A percentile compares a stretch with the other conserved stretches of the same genome.
These are phyloP conservation scores for Saturnispora quitensis DNA, from an alignment of 805 yeast genomes.

Conservation along the genomic window DNA sequence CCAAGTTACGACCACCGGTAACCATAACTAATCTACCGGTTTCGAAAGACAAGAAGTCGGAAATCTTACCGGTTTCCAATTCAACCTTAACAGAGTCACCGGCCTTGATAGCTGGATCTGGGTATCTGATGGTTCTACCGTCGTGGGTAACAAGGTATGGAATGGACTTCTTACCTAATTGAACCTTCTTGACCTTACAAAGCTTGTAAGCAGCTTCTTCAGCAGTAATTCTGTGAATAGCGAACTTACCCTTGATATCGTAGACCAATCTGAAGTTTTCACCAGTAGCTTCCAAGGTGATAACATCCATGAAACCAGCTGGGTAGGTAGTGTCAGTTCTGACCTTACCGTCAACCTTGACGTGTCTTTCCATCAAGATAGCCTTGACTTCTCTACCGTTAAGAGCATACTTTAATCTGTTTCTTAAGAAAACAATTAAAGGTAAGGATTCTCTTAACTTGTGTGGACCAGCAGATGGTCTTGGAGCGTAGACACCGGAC, in stretches of 20 bases:
- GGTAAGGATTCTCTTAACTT: slow-evolving; percentile 98
- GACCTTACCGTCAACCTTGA: slow-evolving; percentile 97
- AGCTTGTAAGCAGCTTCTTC: slow-evolving; percentile 98
- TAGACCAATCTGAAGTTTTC: slow-evolving; percentile 98
- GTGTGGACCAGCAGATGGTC: slow-evolving; percentile 99
- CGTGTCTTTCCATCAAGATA: slow-evolving; percentile 96
- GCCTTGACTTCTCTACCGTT: slow-evolving; percentile 99
- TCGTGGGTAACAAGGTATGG: slow-evolving; percentile 99
- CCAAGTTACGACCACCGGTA: slow-evolving; percentile 98
- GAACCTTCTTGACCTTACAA: slow-evolving; percentile 96
- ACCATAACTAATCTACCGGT: slow-evolving; percentile 87
- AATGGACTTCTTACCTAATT: slow-evolving; percentile 96
- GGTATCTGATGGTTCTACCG: slow-evolving; percentile 99
- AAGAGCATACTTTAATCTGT: slow-evolving; percentile 97
- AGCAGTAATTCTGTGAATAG: slow-evolving; percentile 98
- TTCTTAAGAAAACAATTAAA: slow-evolving; percentile 91
- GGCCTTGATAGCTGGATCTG: slow-evolving; percentile 93
- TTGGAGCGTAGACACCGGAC: slow-evolving; percentile 99
- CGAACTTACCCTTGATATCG: slow-evolving; percentile 98
- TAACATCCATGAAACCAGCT: slow-evolving; percentile 99
- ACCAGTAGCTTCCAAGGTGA: slow-evolving; percentile 94
- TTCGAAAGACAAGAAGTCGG: slow-evolving; percentile 84
- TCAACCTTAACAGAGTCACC: slow-evolving; percentile 98
- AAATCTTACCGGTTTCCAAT: slow-evolving; percentile 90
- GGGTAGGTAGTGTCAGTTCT: slow-evolving; percentile 99